Evolutionary conservation across 1,139 yeast species (phyloP).

Genomic region (Lodderomyces parapsilosis): DNA sequence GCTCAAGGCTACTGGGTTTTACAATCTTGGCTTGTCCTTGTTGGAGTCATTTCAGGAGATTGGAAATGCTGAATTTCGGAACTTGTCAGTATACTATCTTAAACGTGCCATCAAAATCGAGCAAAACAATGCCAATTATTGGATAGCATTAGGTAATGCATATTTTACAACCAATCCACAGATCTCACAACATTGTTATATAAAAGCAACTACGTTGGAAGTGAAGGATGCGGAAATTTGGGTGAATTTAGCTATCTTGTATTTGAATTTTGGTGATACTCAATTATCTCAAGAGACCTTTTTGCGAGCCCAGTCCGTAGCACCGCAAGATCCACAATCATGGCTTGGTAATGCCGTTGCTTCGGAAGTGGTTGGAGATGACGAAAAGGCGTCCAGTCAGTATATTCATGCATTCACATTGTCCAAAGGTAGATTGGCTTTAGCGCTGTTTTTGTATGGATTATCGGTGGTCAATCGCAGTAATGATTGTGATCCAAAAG

Average conservation of each 20-base stretch:
- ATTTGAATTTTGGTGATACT: slow-evolving; percentile 64
- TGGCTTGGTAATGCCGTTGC: slow-evolving; percentile 89
- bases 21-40: slow-evolving; percentile 70
- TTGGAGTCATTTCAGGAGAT: slow-evolving; percentile 45
- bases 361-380: slow-evolving; percentile 58
- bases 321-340: slow-evolving; percentile 74
- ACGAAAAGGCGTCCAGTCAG: slow-evolving; percentile 48
- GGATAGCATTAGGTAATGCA: slow-evolving; percentile 84
- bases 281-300: slow-evolving; percentile 75
- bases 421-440: slow-evolving; percentile 71
- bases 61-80: slow-evolving; percentile 26
- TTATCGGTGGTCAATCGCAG: slow-evolving; percentile 50
- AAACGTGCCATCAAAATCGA: slow-evolving; percentile 73
- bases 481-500: slow-evolving; percentile 46
- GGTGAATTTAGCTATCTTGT: slow-evolving; percentile 81
- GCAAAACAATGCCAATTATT: slow-evolving; percentile 63
- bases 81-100: slow-evolving; percentile 53
- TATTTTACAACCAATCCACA: slow-evolving; percentile 58
- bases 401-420: slow-evolving; percentile 77
- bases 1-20: slow-evolving; percentile 60
- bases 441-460: slow-evolving; percentile 73
- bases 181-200: slow-evolving; percentile 89
- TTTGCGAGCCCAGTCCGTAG: slow-evolving; percentile 71
- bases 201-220: slow-evolving; percentile 73
- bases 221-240: slow-evolving; percentile 70